Base-by-base conservation (phyloP, 2,329 filamentous ascomycete species). In the Paecilomyces sp. region DNA sequence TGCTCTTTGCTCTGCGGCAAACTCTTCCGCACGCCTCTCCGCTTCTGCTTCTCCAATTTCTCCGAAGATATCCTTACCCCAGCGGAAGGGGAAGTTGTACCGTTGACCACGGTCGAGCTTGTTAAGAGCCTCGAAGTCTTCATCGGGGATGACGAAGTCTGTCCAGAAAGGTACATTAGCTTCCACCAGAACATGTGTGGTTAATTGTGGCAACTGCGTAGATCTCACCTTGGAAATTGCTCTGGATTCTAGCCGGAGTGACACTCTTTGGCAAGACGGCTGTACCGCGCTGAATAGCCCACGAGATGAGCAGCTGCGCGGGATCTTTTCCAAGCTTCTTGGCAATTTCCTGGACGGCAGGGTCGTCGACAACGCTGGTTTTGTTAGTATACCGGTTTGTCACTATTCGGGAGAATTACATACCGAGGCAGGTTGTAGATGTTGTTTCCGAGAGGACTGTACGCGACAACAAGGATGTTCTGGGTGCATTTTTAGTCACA, bases 291-390 rank as follows among this genome's bases (percentile, higher is more conserved):
- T 83, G 79, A 8, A 84, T 74, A 12, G 77, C 80, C 81, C 82
- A 85, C 52, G 78, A 80, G 59, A 85, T 78, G 6, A 85, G 73
- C 6, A 85, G 68, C 61, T 82, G 79, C 1, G 81, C 82, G 2
- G 81, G 79, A n/a, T 87, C 79, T 67, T 80, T 82, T 33, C 83
- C 81, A 36, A 83, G 78, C 67, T 85, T 84, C 76, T 84, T 84
- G 68, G 86, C 81, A 5, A 88, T 84, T 57, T 89, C 76, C 68
- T 84, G 79, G 18, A 86, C 76, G 7, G 84, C 78, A 0, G 83
- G 80, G 71, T 85, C 85, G 54, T 86, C 83, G 59, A 82, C 80
- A 66, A 88, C 78, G 63, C 88, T 77, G 60, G 85, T 85, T 5
- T 84, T 82, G 28, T 84, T 83, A 0, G 83, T 73, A 47, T 47